phyloP scores from a whole-genome alignment of 192 early-diverging fungal species.

The Neocallimastix lanati region DNA sequence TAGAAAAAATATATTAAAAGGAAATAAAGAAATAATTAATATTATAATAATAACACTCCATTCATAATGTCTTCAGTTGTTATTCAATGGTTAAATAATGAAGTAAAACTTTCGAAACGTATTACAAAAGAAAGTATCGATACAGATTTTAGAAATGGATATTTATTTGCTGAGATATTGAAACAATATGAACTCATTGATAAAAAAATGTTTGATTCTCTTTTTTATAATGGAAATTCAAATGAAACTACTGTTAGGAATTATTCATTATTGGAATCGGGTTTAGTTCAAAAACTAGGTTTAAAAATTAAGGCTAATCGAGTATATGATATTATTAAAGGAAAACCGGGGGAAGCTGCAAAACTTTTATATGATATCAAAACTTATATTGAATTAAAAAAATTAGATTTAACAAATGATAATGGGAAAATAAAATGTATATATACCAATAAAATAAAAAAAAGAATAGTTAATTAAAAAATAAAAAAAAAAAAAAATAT shows the following conservation, averaged over 20 bases:
- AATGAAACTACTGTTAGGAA: not conserved
- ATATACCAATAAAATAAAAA: not conserved
- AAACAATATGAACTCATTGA: not conserved
- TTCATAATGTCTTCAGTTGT: not conserved
- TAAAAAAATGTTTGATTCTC: not conserved
- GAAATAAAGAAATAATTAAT: not conserved
- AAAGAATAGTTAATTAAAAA: not conserved
- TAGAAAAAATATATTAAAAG: not conserved
- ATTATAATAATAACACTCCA: too few species aligned
- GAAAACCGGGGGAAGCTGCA: not conserved
- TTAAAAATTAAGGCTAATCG: not conserved
- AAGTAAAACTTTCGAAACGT: not conserved
- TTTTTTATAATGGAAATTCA: not conserved
- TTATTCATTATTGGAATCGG: not conserved
- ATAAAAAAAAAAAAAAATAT: too few species aligned
- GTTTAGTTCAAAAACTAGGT: not conserved
- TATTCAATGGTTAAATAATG: not conserved
- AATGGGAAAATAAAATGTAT: not conserved
- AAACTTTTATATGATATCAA: not conserved
- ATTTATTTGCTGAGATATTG: not conserved
- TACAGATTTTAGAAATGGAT: not conserved
- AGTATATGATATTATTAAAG: not conserved
- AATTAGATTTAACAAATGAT: not conserved
- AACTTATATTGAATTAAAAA: not conserved
- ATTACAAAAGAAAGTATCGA: not conserved